Conservation (phyloP, 306 rosid species). For the Acacia melanoxylon region DNA sequence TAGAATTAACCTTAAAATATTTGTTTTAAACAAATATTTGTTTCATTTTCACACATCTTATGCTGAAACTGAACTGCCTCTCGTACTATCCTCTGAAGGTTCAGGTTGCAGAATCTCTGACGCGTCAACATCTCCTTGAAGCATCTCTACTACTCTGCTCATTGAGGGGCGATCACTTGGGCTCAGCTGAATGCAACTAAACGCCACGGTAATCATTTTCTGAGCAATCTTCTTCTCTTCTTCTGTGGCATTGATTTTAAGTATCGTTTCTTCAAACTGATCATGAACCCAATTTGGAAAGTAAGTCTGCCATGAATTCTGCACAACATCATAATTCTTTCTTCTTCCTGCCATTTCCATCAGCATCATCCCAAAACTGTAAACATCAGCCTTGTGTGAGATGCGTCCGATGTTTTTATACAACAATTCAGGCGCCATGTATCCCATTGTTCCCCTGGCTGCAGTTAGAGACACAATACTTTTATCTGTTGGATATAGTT, state of each 20-base stretch:
- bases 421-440: neutral
- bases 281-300: slow-evolving; percentile 26
- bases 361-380: neutral
- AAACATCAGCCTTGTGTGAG: neutral
- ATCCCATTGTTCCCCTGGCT: neutral
- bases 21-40: neutral
- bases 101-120: neutral
- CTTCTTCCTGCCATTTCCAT: neutral
- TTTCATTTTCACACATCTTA: neutral
- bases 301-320: slow-evolving; percentile 19
- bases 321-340: slow-evolving; percentile 6
- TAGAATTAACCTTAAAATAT: neutral
- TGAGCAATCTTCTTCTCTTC: slow-evolving; percentile 16
- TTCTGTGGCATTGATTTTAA: neutral
- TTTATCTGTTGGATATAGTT: neutral
- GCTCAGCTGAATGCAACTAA: slow-evolving; percentile 19
- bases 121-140: slow-evolving; percentile 4
- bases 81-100: neutral
- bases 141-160: slow-evolving; percentile 23
- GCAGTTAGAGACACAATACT: neutral
- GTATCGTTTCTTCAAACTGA: slow-evolving; percentile 21
- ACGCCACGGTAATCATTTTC: neutral
- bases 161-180: slow-evolving; percentile 26
- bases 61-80: neutral
- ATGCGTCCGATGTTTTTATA: neutral